Base-by-base conservation (phyloP, 139 green algal species). In the Asterochloris erici region DNA sequence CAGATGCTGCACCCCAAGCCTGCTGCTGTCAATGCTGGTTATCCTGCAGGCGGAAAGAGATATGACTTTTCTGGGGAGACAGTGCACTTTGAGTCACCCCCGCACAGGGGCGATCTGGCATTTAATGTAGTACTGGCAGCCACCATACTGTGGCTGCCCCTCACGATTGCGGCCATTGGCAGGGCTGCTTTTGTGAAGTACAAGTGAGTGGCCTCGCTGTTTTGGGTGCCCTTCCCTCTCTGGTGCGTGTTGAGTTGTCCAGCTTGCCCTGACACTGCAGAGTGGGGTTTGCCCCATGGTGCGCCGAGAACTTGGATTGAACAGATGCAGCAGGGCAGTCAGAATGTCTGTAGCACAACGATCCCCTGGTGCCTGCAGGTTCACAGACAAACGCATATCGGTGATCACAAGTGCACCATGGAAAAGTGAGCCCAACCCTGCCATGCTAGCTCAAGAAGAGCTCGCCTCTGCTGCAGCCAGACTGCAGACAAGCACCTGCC, bases 181-280 rank as follows among this genome's bases (percentile, higher is more conserved):
- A 90, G 95, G n/a, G 84, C 74, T 28, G 86, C 88, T 1, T 98
- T 97, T 81, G 91, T 98, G n/a, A 93, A 94, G 68, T 98, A 97
- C 90, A 54, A 54, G 38, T 54, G 38, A 54, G 38, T 54, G 38
- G 6, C 38, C 38, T 54, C 6, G 38, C 38, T 54, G 38, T 6
- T 2, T 54, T 54, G 38, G 6, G 38, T 54, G 38, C 38, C 38
- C 38, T 54, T 54, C 38, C 38, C 38, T 54, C 38, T 54, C 38
- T 6, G 38, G 38, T 54, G 38, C 38, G 2, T n/a, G n/a, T 54
- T 54, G 38, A 2, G 38, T 6, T 54, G 38, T 54, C 38, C 38
- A 54, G 38, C 38, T 6, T 6, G 38, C 38, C 38, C 38, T 54
- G 38, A 54, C 38, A 54, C 38, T 54, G 38, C 38, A 54, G 38